Percentiles rank a stretch among this genome's conserved stretches.
Conservation (phyloP, 2,329 filamentous ascomycete genomes). For the Phaeosphaeria sp. region DNA sequence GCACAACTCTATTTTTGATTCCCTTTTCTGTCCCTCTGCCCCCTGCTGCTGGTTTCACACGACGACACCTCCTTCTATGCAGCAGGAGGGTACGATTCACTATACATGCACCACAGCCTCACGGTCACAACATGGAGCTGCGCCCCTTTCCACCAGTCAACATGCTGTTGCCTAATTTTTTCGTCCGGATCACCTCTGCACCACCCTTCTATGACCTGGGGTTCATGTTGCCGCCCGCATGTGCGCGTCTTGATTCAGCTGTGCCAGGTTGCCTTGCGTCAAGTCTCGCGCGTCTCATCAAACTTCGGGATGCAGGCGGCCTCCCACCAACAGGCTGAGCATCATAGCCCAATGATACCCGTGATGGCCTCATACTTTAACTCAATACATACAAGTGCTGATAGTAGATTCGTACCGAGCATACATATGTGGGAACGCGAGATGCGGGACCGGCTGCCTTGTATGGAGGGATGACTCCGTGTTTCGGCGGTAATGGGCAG, state of each 20-base stretch:
- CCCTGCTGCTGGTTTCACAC: neutral
- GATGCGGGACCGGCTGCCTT: constrained; percentile 31
- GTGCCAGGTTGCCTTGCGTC: constrained; percentile 3
- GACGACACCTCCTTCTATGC: neutral
- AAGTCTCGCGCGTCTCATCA: neutral
- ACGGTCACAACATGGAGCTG: neutral
- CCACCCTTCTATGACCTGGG: neutral
- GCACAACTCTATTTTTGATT: neutral
- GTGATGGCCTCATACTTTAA: neutral
- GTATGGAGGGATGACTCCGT: constrained; percentile 14
- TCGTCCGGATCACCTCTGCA: neutral
- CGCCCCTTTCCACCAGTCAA: neutral
- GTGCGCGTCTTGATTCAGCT: neutral
- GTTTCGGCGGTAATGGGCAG: constrained; percentile 6
- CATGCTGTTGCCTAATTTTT: neutral
- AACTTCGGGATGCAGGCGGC: neutral
- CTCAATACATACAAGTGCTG: constrained; percentile 5
- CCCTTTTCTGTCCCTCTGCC: too few relatives aligned
- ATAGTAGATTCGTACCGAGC: constrained; percentile 32
- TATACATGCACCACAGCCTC: neutral
- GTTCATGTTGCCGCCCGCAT: neutral
- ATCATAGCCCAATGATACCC: neutral
- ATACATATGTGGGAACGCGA: constrained; percentile 14
- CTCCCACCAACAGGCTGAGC: constrained; percentile 3
- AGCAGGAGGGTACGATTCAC: too few relatives aligned